Evolutionary conservation across 2,329 filamentous ascomycete species (phyloP).

Genomic region (Colletotrichum sojae): DNA sequence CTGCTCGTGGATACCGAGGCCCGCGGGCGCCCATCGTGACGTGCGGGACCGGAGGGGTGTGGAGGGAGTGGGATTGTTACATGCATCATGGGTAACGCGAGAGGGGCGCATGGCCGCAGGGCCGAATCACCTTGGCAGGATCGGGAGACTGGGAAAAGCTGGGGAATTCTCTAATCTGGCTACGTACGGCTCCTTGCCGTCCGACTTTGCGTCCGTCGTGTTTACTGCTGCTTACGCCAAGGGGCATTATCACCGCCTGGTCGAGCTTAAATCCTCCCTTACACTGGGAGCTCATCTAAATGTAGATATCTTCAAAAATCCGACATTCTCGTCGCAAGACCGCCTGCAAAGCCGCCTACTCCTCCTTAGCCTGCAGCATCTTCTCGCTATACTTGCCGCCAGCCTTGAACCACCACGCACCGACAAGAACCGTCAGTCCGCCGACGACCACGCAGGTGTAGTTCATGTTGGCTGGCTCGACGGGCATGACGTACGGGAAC

Average conservation of each 20-base stretch:
- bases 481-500: constrained; percentile 58
- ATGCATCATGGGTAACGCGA: not conserved
- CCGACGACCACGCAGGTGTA: constrained; percentile 64
- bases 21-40: not conserved
- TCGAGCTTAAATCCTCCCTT: too few relatives aligned
- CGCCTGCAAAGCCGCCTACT: constrained; percentile 20
- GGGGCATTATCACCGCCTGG: too few relatives aligned
- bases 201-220: too few relatives aligned
- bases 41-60: constrained; percentile 9
- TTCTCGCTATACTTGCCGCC: constrained; percentile 54
- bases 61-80: not conserved
- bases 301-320: not conserved
- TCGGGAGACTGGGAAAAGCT: not conserved
- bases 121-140: not conserved
- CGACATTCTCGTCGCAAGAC: not conserved
- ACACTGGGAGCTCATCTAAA: too few relatives aligned
- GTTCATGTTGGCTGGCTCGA: constrained; percentile 59
- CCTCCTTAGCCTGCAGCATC: constrained; percentile 54
- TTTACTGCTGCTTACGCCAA: too few relatives aligned
- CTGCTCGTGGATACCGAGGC: not conserved
- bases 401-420: constrained; percentile 59
- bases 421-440: constrained; percentile 52
- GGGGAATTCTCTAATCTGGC: too few relatives aligned
- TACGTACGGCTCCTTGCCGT: too few relatives aligned
- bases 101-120: too few relatives aligned